Base-by-base conservation (phyloP, 768 basidiomycete species). In the Nidularia sp. region DNA sequence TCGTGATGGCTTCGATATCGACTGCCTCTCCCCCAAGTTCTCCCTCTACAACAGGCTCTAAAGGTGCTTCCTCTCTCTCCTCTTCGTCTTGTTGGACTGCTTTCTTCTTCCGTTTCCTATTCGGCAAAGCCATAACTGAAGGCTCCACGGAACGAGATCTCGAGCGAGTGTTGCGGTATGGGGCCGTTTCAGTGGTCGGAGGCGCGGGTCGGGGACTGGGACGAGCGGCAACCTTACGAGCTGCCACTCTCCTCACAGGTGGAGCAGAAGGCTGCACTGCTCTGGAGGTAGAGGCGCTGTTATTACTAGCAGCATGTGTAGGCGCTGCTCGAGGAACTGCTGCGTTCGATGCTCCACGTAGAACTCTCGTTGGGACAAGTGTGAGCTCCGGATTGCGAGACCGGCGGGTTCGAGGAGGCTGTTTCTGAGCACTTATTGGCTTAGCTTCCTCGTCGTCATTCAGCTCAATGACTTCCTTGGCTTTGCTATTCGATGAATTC, bases 121-220 rank as follows among this genome's bases (percentile, higher is more conserved):
- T 43, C 15, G 44, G 12, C 13, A 22, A 49, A 52, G 53, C 47
- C 44, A 34, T 32, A 2, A 32, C 44, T 35, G 55, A 34, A 34
- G 68, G 67, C 42, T 69, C 66, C 12, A 69, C 61, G 7, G 68
- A 67, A 22, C 61, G 65, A 29, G 70, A 69, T 13, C 66, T 53
- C 0, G 69, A 65, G 18, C 73, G 63, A 2, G 70, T 70, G 54
- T 70, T 69, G 35, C 60, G 59, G 54, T 63, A 69, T 7, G 71
- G 68, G 42, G 67, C 59, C 45, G 59, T 57, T 12, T 51, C 50
- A 25, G 25, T 25, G 25, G 25, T 3, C 25, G 25, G 25, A 25
- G 25, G 25, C 25, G 25, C 25, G 25, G 25, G 25, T 25, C 25
- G 25, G 25, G 25, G 3, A 25, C 25, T 25, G 25, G 25, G 25